Conservation (phyloP, 176 grass and related monocot genomes). For the Carex kokanica region DNA sequence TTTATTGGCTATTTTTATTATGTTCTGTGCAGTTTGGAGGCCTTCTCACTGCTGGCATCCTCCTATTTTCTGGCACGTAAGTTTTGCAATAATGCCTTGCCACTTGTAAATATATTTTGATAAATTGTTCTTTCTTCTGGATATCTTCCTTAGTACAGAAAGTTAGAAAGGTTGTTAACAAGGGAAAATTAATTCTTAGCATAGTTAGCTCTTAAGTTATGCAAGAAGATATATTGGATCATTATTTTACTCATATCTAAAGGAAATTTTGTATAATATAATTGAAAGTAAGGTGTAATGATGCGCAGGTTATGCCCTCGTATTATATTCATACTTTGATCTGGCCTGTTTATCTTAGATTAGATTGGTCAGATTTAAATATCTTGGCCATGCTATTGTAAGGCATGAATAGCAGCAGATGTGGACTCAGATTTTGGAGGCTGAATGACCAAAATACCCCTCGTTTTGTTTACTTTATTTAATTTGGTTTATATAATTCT, state of each 20-base stretch:
- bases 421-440: neutral
- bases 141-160: neutral
- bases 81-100: conserved; percentile 3
- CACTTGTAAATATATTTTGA: neutral
- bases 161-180: neutral
- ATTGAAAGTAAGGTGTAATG: neutral
- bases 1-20: neutral
- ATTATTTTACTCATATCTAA: neutral
- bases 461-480: neutral
- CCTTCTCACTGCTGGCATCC: conserved; percentile 68
- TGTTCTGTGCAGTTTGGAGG: conserved; percentile 71
- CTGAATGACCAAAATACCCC: neutral
- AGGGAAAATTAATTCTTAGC: neutral
- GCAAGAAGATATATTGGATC: neutral
- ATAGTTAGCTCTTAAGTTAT: neutral
- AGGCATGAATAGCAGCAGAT: neutral
- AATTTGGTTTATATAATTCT: neutral
- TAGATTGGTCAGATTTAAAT: neutral
- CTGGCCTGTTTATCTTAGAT: neutral
- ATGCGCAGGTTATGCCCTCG: neutral
- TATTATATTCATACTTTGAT: neutral
- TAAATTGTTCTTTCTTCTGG: neutral
- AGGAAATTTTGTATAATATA: neutral
- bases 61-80: conserved; percentile 95
- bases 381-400: neutral